phyloP scores from a whole-genome alignment of 768 basidiomycete species.

The Hericium erinaceus region DNA sequence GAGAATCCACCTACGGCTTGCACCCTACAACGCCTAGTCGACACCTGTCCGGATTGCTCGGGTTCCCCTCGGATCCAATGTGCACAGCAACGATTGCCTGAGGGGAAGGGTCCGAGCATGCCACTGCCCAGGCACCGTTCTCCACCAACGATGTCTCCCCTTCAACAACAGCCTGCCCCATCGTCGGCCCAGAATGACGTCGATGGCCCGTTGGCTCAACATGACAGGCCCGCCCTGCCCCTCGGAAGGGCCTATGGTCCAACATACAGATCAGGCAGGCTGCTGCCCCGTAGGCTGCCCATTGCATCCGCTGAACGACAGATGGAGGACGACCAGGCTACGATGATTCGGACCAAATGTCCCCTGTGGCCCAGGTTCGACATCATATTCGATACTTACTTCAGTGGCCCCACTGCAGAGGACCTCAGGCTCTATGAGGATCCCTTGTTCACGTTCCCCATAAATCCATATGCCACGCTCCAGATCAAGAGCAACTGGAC shows the following conservation, averaged over 20 bases:
- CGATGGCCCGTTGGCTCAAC: not conserved
- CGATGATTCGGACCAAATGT: too few species aligned
- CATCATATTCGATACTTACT: not conserved
- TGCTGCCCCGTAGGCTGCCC: too few species aligned
- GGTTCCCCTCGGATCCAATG: too few species aligned
- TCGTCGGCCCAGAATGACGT: not conserved
- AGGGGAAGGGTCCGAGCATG: not conserved
- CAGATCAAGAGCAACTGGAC: not conserved
- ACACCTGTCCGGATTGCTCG: not conserved
- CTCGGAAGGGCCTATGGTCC: too few species aligned
- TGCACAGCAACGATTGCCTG: too few species aligned
- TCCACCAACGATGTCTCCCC: too few species aligned
- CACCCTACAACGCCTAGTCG: not conserved
- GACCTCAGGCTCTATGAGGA: not conserved
- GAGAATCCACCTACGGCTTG: not conserved
- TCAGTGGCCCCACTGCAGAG: not conserved
- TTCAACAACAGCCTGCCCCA: not conserved
- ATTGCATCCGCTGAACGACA: not conserved
- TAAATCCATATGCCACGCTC: not conserved
- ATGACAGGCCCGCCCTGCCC: too few species aligned
- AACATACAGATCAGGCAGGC: too few species aligned
- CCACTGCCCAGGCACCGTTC: not conserved
- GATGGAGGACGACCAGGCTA: not conserved
- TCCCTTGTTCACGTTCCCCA: not conserved
- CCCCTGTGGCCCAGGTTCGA: not conserved